Conservation (phyloP, 2,329 filamentous ascomycete genomes). For the Macrophomina phaseolina region DNA sequence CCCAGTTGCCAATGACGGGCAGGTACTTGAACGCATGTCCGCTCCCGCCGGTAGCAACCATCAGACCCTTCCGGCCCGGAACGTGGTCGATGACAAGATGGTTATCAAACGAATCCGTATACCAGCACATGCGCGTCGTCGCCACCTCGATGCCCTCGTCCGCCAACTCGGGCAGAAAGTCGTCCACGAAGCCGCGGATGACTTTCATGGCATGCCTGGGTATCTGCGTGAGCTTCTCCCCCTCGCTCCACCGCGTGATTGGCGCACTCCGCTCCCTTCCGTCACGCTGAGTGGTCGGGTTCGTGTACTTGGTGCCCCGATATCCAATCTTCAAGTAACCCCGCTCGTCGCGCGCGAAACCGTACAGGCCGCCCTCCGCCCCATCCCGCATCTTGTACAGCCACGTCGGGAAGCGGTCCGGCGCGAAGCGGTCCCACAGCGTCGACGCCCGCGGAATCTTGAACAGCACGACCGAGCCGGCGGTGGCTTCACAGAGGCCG, state of each 20-base stretch:
- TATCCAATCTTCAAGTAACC: constrained; percentile 55
- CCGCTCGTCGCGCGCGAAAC: constrained; percentile 45
- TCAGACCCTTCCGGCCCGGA: constrained; percentile 29
- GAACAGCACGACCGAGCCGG: constrained; percentile 52
- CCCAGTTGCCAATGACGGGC: constrained; percentile 36
- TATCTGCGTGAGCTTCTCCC: constrained; percentile 28
- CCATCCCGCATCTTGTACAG: constrained; percentile 44
- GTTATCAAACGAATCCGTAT: constrained; percentile 35
- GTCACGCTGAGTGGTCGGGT: constrained; percentile 48
- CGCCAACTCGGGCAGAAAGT: constrained; percentile 52
- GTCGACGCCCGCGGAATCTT: constrained; percentile 32
- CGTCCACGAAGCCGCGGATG: constrained; percentile 43
- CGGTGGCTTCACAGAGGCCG: constrained; percentile 54
- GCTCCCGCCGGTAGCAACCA: constrained; percentile 38
- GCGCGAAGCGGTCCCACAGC: constrained; percentile 50
- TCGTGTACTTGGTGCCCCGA: constrained; percentile 55
- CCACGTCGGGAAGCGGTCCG: constrained; percentile 55
- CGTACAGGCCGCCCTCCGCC: constrained; percentile 51
- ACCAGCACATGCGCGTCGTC: constrained; percentile 27
- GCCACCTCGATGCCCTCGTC: not conserved
- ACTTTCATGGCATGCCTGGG: constrained; percentile 36
- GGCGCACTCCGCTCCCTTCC: constrained; percentile 34
- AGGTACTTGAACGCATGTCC: constrained; percentile 42
- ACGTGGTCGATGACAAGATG: constrained; percentile 35
- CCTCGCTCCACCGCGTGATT: constrained; percentile 1